Evolutionary conservation across 1,284 basidiomycete genomes (phyloP).

Genomic region (Moesziomyces antarcticus): DNA sequence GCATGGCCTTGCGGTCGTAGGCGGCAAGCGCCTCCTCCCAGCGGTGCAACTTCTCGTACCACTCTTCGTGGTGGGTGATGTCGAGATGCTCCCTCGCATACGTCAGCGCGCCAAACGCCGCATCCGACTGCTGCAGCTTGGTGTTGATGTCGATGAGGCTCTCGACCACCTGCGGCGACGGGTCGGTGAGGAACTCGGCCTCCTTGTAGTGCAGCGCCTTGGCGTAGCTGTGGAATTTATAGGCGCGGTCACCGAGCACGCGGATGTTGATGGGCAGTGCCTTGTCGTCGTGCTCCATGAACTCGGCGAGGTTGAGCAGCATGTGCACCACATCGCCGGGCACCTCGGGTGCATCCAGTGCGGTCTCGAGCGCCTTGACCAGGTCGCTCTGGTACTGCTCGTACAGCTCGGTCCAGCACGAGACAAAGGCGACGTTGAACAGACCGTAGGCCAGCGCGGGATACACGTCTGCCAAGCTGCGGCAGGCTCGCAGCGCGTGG

Average conservation of each 20-base stretch:
- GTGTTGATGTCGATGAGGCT: constrained; percentile 97
- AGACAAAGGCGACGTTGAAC: constrained; percentile 98
- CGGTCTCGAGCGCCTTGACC: constrained; percentile 87
- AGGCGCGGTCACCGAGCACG: constrained; percentile 89
- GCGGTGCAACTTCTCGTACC: constrained; percentile 95
- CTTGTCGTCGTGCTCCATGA: constrained; percentile 99
- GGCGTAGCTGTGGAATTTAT: constrained; percentile 93
- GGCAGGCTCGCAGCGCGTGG: constrained; percentile 94
- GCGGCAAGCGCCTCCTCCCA: constrained; percentile 94
- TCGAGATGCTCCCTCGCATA: constrained; percentile 71
- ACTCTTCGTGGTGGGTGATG: constrained; percentile 89
- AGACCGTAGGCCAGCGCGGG: constrained; percentile 90
- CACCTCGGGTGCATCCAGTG: constrained; percentile 82
- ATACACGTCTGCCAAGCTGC: constrained; percentile 91
- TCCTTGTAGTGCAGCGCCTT: constrained; percentile 99
- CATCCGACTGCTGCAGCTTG: constrained; percentile 81
- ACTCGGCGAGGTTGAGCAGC: constrained; percentile 94
- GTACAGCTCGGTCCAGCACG: constrained; percentile 96
- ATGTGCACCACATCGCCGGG: constrained; percentile 94
- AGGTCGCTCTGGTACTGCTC: constrained; percentile 74
- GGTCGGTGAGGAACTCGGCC: constrained; percentile 93
- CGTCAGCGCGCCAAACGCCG: constrained; percentile 65
- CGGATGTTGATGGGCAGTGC: constrained; percentile 92
- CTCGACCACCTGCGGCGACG: constrained; percentile 83
- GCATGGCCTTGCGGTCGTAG: constrained; percentile 83